Evolutionary conservation across 2,329 filamentous ascomycete genomes (phyloP).

Genomic region (Ceratocystis harringtonii): DNA sequence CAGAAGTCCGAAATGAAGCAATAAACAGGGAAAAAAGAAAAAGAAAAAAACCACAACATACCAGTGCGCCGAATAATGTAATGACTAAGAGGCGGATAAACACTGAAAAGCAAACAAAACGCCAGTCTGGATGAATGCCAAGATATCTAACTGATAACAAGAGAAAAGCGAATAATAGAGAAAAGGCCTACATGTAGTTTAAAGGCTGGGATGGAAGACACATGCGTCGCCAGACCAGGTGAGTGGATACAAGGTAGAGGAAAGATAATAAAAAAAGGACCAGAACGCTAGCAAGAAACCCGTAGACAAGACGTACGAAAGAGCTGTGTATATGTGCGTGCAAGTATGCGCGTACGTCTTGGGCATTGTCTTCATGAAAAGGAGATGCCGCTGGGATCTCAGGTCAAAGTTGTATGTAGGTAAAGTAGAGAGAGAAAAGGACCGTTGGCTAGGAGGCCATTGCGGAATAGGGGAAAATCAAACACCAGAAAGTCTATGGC

Average conservation of each 20-base stretch:
- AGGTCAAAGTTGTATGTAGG: too few species aligned
- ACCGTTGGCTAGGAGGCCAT: background rate
- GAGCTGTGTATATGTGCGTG: background rate
- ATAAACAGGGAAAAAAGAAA: background rate
- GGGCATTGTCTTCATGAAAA: too few species aligned
- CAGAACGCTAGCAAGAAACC: background rate
- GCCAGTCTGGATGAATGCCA: background rate
- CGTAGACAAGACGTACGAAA: too few species aligned
- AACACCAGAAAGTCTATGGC: background rate
- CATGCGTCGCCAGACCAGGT: background rate
- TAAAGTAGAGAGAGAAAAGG: background rate
- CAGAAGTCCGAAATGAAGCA: too few species aligned
- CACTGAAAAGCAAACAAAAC: background rate
- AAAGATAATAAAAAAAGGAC: background rate
- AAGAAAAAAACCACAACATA: background rate
- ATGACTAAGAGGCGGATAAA: background rate
- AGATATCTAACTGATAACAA: background rate
- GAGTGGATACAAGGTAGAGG: background rate
- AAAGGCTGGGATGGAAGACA: background rate
- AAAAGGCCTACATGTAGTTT: slow-evolving; percentile 1
- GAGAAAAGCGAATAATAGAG: background rate
- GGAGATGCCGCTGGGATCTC: too few species aligned
- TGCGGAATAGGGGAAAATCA: background rate
- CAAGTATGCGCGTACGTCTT: background rate
- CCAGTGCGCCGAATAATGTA: background rate